Base-by-base conservation (phyloP, 805 yeast species). In the Hermanozyma aechmeae region DNA sequence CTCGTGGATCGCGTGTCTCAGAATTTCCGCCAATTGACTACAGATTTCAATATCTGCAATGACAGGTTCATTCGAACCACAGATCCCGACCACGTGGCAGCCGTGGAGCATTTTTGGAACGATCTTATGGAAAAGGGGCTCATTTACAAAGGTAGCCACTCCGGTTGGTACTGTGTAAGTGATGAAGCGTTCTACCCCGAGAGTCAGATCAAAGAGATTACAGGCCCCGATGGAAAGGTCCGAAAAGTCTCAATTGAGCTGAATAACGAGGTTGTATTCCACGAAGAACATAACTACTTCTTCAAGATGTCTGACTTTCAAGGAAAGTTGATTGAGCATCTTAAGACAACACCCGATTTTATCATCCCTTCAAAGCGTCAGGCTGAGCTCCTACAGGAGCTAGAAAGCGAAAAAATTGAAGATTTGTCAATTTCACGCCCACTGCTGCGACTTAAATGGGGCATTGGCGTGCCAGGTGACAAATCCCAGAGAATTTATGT, bases 151-250 rank as follows among this genome's bases (percentile, higher is more conserved):
- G 96, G 95, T 6, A 60, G 68, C 17, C 98, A 92, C 50, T 55
- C 71, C 27, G 98, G 98, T 2, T 92, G 97, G 97, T 92, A 92
- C 49, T 83, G 94, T 5, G 62, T 89, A 5, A 79, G 93, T 27
- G 98, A 92, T 48, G 98, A 92, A 55, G 80, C 96, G 2, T 92
- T 92, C 46, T 89, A 84, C 45, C 82, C 97, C 0, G 93, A 79
- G 37, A 55, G 73, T 2, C 95, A 86, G 50, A 74, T 84, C 15
- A 70, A 65, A 30, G 57, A 55, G 26, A 31, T 46, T 6, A 43
- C 48, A 7, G n/a, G n/a, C n/a, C 5, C 10, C 13, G 10, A 20
- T 5, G 66, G 63, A 14, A 28, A 52, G 7, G 44, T 45, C 15
- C 53, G 34, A 47, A 63, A 39, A 59, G 51, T 65, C 20, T 61